Base-by-base conservation (phyloP, 768 basidiomycete genomes). In the Kwoniella bestiolae region DNA sequence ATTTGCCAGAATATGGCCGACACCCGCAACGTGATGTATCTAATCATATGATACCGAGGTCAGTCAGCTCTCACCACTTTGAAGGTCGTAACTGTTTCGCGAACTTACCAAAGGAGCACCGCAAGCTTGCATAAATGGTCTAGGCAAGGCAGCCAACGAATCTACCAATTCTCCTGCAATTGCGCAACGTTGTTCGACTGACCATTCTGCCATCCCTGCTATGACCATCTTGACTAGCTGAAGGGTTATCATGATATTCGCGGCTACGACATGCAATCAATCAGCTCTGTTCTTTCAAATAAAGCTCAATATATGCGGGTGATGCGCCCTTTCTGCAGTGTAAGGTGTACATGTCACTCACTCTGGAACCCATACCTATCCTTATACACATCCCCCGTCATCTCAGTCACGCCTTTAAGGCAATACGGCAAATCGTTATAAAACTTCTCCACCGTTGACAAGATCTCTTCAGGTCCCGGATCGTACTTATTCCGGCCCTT, bases 11-110 rank as follows among this genome's bases (percentile, higher is more conserved):
- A 79, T 63, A 50, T 79, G 75, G n/a, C 77, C 77, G 16, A 76
- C 72, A 21, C 75, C 75, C 0, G 77, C 77, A 9, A 79, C 60
- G 52, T 79, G 77, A 53, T 79, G 77, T 16, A 79, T 60, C 76
- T 78, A 49, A 16, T 32, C 12, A 21, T 51, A n/a, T 28, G n/a
- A 52, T 5, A 57, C n/a, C 4, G 12, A 12, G 14, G 35, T 2
- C 18, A 9, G 14, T 45, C 29, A 45, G 32, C 32, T 16, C 32
- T 2, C 31, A 0, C 5, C 9, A 8, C 1, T 12, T 34, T 7
- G 14, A n/a, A 0, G 8, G 8, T 18, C 26, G n/a, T n/a, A 29
- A 14, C 9, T 7, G 28, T 25, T 2, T 11, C 1, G 12, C 1
- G 9, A 12, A 67, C 76, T 61, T 47, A 78, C 76, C 34, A 69